phyloP scores from a whole-genome alignment of 1,284 basidiomycete genomes.

The Boletus semigastroideus region DNA sequence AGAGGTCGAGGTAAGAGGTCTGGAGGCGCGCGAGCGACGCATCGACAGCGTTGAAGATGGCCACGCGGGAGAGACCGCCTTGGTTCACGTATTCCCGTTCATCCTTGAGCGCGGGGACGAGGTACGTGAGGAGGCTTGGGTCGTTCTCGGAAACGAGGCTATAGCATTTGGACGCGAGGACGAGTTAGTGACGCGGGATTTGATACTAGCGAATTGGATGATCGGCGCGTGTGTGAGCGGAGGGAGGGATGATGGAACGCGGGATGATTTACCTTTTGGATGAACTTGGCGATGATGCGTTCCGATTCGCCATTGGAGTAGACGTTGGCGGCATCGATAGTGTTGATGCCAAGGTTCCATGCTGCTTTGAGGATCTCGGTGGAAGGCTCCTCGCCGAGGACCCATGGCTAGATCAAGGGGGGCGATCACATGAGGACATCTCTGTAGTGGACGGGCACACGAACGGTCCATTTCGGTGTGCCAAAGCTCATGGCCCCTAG shows the following conservation, averaged over 20 bases:
- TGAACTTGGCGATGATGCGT: constrained; percentile 48
- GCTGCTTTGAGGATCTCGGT: constrained; percentile 45
- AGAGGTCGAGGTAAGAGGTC: constrained; percentile 46
- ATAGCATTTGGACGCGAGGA: constrained; percentile 45
- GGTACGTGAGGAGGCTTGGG: neutral
- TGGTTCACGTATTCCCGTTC: constrained; percentile 43
- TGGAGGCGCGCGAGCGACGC: constrained; percentile 42
- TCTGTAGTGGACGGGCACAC: neutral
- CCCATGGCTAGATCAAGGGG: constrained; percentile 35
- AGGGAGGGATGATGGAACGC: neutral
- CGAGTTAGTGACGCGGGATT: constrained; percentile 55
- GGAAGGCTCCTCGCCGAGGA: constrained; percentile 44
- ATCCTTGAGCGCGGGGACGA: constrained; percentile 12
- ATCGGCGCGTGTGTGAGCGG: neutral
- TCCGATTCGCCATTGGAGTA: constrained; percentile 54
- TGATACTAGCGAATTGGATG: constrained; percentile 38
- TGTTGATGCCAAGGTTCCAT: constrained; percentile 46
- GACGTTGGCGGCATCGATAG: constrained; percentile 56
- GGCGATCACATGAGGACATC: neutral
- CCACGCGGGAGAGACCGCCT: constrained; percentile 39
- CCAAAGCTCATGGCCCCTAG: constrained; percentile 52
- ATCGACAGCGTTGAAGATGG: constrained; percentile 45
- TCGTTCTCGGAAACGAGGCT: constrained; percentile 17
- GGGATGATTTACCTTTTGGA: constrained; percentile 39
- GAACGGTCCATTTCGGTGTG: constrained; percentile 36